These are phyloP conservation scores for Fusarium hainanense DNA, from an alignment of 2,329 filamentous ascomycete species.

Conservation along the genomic window DNA sequence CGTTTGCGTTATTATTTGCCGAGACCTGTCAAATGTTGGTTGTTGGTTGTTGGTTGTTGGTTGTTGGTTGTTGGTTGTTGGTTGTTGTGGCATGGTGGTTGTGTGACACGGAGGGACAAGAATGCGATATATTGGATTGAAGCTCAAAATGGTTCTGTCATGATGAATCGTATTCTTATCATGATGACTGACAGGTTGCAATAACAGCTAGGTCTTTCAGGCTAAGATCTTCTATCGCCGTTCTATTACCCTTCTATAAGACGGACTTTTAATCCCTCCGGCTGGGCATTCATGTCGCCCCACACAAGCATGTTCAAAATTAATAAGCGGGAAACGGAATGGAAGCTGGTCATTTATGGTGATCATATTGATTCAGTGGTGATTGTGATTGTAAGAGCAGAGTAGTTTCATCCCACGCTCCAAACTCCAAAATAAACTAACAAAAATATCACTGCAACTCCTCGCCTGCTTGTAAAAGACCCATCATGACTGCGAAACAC, in stretches of 20 bases:
- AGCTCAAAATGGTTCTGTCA: neutral
- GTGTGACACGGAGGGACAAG: neutral
- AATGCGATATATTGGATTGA: neutral
- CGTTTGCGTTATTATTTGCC: conserved; percentile 36
- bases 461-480: neutral
- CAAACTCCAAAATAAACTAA: conserved; percentile 23
- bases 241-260: conserved; percentile 8
- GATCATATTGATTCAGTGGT: neutral
- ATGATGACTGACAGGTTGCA: neutral
- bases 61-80: too few species aligned
- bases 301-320: conserved; percentile 10
- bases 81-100: neutral
- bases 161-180: neutral
- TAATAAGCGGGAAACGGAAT: conserved; percentile 3
- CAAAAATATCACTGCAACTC: neutral
- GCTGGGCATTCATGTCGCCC: neutral
- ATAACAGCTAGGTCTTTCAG: neutral
- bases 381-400: conserved; percentile 1
- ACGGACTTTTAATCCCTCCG: conserved; percentile 24
- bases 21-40: conserved; percentile 8
- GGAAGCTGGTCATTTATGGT: neutral
- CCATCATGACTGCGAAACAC: conserved; percentile 2
- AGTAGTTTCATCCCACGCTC: conserved; percentile 28
- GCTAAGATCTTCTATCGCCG: conserved; percentile 13
- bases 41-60: neutral